phyloP scores from a whole-genome alignment of 1,284 basidiomycete species.

The Sporisorium exsertum region DNA sequence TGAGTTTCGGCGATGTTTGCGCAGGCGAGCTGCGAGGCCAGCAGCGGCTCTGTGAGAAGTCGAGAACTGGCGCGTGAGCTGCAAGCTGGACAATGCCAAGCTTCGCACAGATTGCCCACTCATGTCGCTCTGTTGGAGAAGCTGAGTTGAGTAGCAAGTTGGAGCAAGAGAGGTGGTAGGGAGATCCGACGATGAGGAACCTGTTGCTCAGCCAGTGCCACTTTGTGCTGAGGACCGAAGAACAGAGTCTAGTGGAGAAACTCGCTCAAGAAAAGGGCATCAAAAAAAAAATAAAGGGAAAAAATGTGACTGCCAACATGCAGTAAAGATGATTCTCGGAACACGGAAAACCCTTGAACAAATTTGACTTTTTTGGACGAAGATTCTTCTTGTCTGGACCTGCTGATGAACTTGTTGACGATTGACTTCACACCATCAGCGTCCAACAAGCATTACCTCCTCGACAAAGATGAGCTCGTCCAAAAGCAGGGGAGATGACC shows the following conservation, averaged over 20 bases:
- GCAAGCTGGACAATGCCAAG: constrained; percentile 12
- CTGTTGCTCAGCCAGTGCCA: constrained; percentile 10
- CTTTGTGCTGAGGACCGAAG: neutral
- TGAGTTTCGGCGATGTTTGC: constrained; percentile 14
- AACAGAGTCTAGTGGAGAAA: constrained; percentile 26
- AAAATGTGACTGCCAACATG: constrained; percentile 8
- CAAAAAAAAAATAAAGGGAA: neutral
- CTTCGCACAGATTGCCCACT: constrained; percentile 8
- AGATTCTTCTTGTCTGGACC: constrained; percentile 15
- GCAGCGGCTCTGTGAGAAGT: constrained; percentile 13
- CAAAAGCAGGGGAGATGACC: neutral
- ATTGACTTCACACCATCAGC: neutral
- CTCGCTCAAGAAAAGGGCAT: constrained; percentile 3
- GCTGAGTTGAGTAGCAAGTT: neutral
- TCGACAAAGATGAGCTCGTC: constrained; percentile 11
- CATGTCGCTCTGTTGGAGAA: constrained; percentile 2
- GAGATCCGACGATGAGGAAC: neutral
- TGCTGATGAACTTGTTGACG: neutral
- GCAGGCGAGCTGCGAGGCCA: constrained; percentile 11
- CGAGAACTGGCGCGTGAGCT: constrained; percentile 12
- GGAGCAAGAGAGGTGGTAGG: neutral
- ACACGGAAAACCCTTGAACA: constrained; percentile 34
- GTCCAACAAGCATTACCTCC: neutral
- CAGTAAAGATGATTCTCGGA: constrained; percentile 13
- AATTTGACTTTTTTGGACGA: constrained; percentile 9